phyloP scores from a whole-genome alignment of 1,284 basidiomycete genomes.

The Blastosporella zonata region DNA sequence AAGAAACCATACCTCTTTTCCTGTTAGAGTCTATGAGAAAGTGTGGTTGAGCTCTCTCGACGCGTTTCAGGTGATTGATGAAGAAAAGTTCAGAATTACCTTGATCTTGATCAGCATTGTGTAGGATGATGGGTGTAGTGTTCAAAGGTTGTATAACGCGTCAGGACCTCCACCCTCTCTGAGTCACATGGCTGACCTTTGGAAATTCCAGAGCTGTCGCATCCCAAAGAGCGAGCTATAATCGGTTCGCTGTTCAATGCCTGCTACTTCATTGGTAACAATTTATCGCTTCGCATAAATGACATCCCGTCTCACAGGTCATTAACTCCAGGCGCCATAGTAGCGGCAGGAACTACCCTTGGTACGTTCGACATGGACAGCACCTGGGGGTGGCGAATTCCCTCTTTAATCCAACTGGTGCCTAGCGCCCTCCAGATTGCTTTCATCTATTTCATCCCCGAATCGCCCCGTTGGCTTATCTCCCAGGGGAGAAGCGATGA shows the following conservation, averaged over 20 bases:
- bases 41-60: constrained; percentile 15
- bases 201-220: constrained; percentile 38
- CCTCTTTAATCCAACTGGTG: constrained; percentile 50
- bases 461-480: constrained; percentile 62
- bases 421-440: constrained; percentile 46
- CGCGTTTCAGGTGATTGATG: constrained; percentile 13
- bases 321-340: constrained; percentile 37
- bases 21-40: constrained; percentile 75
- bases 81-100: constrained; percentile 36
- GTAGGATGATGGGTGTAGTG: constrained; percentile 9
- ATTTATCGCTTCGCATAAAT: neutral
- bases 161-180: neutral
- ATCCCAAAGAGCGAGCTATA: constrained; percentile 48
- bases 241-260: constrained; percentile 49
- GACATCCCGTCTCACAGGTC: neutral
- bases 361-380: constrained; percentile 45
- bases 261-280: constrained; percentile 41
- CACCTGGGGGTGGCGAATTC: constrained; percentile 56
- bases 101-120: constrained; percentile 83
- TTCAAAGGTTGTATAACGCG: constrained; percentile 10
- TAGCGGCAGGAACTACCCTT: constrained; percentile 45
- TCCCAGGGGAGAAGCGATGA: constrained; percentile 47
- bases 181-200: neutral
- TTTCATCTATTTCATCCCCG: constrained; percentile 51
- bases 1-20: constrained; percentile 72